Percentiles rank a stretch among this genome's conserved stretches.
phyloP scores from a whole-genome alignment of 2,329 filamentous ascomycete species.

The Cercospora canescens region DNA sequence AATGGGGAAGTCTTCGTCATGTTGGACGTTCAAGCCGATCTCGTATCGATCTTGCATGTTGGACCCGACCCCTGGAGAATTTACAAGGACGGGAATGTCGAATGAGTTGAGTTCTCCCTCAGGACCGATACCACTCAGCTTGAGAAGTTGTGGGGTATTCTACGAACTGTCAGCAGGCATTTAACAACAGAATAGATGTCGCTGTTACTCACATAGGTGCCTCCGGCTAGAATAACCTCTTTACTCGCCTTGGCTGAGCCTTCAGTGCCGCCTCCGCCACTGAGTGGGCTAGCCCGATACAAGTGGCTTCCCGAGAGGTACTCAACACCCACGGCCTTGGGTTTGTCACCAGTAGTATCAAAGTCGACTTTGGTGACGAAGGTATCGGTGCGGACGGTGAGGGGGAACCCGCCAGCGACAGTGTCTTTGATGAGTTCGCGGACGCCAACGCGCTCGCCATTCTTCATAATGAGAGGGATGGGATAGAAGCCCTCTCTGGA shows the following conservation, averaged over 20 bases:
- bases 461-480: conserved; percentile 50
- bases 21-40: conserved; percentile 51
- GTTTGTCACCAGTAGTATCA: conserved; percentile 57
- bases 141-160: conserved; percentile 65
- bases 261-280: conserved; percentile 33
- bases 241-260: conserved; percentile 45
- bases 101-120: conserved; percentile 52
- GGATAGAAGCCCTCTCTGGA: conserved; percentile 54
- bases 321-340: conserved; percentile 43
- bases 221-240: conserved; percentile 51
- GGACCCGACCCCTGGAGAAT: conserved; percentile 63
- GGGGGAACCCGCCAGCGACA: conserved; percentile 54
- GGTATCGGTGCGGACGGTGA: conserved; percentile 60
- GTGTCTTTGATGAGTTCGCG: conserved; percentile 57
- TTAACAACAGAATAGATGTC: not conserved
- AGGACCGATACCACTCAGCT: conserved; percentile 65
- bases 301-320: conserved; percentile 42
- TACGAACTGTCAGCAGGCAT: not conserved
- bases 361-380: conserved; percentile 67
- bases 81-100: conserved; percentile 54
- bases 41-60: conserved; percentile 65
- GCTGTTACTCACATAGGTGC: conserved; percentile 49
- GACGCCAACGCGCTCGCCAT: conserved; percentile 49
- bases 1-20: conserved; percentile 40
- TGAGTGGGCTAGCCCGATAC: conserved; percentile 43